phyloP scores from a whole-genome alignment of 1,139 yeast genomes.

The Pichia inconspicua region DNA sequence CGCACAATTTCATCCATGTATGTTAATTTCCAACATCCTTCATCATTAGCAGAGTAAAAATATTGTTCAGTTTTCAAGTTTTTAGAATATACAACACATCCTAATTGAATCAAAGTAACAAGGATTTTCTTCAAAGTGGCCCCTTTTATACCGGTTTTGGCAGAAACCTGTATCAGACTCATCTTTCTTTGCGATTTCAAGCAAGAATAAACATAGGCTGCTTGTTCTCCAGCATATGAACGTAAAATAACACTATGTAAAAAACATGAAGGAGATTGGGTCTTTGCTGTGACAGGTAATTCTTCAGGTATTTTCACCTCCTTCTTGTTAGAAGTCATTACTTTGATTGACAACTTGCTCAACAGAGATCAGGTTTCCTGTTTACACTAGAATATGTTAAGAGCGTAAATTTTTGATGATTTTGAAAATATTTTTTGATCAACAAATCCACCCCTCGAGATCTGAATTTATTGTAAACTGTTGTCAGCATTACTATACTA shows the following conservation, averaged over 20 bases:
- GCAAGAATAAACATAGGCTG: constrained; percentile 45
- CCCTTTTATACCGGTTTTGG: constrained; percentile 9
- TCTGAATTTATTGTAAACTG: too few relatives aligned
- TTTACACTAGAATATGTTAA: not conserved
- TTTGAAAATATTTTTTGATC: not conserved
- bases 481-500: too few relatives aligned
- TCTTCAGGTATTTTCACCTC: constrained; percentile 13
- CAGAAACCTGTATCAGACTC: constrained; percentile 35
- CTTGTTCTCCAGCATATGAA: constrained; percentile 57
- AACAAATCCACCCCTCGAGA: too few relatives aligned
- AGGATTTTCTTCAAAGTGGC: constrained; percentile 47
- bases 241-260: constrained; percentile 47
- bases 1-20: constrained; percentile 74
- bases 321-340: not conserved
- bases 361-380: not conserved
- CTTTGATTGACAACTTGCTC: not conserved
- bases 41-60: constrained; percentile 55
- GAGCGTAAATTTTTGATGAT: not conserved
- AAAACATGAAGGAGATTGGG: constrained; percentile 50
- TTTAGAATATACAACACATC: constrained; percentile 42
- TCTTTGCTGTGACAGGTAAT: constrained; percentile 24
- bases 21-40: constrained; percentile 55
- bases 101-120: constrained; percentile 59
- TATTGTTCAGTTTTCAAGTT: constrained; percentile 22
- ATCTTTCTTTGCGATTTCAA: constrained; percentile 56